Conservation (phyloP, 2,329 filamentous ascomycete species). For the Alternaria sp. region DNA sequence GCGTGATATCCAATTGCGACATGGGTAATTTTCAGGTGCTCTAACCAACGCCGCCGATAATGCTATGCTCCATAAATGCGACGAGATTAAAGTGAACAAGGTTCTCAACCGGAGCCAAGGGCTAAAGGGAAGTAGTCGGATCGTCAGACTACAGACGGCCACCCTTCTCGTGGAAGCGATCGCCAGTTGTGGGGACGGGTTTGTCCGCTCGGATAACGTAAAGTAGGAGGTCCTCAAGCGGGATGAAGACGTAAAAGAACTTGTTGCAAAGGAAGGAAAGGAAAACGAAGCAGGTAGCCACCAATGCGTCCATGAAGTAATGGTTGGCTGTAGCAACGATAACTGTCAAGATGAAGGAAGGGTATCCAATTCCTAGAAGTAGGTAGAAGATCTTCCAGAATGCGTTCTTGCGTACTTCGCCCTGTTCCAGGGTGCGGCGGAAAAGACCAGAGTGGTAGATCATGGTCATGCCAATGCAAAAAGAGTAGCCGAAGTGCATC, state of each 20-base stretch:
- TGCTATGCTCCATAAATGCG: slow-evolving; percentile 14
- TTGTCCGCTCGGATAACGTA: slow-evolving; percentile 62
- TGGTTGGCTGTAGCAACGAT: slow-evolving; percentile 72
- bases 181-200: slow-evolving; percentile 64
- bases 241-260: slow-evolving; percentile 61
- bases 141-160: slow-evolving; percentile 37
- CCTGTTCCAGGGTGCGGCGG: slow-evolving; percentile 53
- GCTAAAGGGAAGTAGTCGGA: background rate
- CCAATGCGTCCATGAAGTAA: slow-evolving; percentile 65
- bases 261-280: slow-evolving; percentile 60
- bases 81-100: background rate
- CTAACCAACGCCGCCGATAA: slow-evolving; percentile 9
- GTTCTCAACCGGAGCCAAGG: slow-evolving; percentile 1
- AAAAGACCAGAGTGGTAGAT: slow-evolving; percentile 63
- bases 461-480: slow-evolving; percentile 62
- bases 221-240: slow-evolving; percentile 61
- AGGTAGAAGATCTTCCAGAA: slow-evolving; percentile 57
- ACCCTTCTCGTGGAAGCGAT: slow-evolving; percentile 53
- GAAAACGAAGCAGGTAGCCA: slow-evolving; percentile 60
- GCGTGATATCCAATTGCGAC: background rate
- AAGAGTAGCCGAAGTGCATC: slow-evolving; percentile 66
- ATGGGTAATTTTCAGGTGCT: background rate
- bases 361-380: slow-evolving; percentile 62
- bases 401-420: slow-evolving; percentile 53
- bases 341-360: slow-evolving; percentile 62